Evolutionary conservation across 768 basidiomycete species (phyloP).

Genomic region (Strobilomyces echinocephalus): DNA sequence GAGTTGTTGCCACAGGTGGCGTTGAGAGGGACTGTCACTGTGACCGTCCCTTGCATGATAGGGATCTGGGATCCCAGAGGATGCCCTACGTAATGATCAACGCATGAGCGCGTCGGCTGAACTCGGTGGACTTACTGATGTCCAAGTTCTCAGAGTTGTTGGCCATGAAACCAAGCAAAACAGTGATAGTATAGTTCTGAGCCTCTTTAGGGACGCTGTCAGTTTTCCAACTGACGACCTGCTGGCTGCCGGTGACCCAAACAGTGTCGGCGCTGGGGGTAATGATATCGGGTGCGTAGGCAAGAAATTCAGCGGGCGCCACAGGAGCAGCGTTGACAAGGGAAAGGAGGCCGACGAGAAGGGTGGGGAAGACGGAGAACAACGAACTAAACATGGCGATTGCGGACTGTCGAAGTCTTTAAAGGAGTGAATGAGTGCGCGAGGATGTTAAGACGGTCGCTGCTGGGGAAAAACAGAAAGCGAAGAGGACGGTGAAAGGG

Average conservation of each 20-base stretch:
- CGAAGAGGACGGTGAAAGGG: neutral
- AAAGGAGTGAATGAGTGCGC: slow-evolving; percentile 18
- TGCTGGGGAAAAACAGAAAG: neutral
- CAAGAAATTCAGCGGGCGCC: slow-evolving; percentile 29
- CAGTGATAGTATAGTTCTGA: slow-evolving; percentile 32
- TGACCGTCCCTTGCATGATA: slow-evolving; percentile 44
- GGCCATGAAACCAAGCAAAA: slow-evolving; percentile 42
- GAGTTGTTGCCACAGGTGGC: slow-evolving; percentile 41
- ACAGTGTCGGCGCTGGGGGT: slow-evolving; percentile 27
- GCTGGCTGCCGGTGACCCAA: slow-evolving; percentile 36
- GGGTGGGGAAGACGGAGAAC: slow-evolving; percentile 27
- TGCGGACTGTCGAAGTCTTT: slow-evolving; percentile 2
- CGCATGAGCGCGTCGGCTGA: neutral
- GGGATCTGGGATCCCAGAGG: slow-evolving; percentile 57
- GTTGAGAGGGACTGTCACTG: slow-evolving; percentile 51
- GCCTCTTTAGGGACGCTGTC: slow-evolving; percentile 35
- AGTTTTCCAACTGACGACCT: slow-evolving; percentile 42
- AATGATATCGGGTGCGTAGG: slow-evolving; percentile 41
- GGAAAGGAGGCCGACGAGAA: slow-evolving; percentile 27
- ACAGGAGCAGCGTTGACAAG: slow-evolving; percentile 27
- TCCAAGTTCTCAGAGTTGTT: slow-evolving; percentile 47
- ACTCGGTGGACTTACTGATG: slow-evolving; percentile 34
- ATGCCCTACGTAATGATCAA: slow-evolving; percentile 36
- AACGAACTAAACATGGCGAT: slow-evolving; percentile 21
- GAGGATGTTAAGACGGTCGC: slow-evolving; percentile 5